phyloP scores from a whole-genome alignment of 805 yeast genomes.

The Kazachstania martiniae region DNA sequence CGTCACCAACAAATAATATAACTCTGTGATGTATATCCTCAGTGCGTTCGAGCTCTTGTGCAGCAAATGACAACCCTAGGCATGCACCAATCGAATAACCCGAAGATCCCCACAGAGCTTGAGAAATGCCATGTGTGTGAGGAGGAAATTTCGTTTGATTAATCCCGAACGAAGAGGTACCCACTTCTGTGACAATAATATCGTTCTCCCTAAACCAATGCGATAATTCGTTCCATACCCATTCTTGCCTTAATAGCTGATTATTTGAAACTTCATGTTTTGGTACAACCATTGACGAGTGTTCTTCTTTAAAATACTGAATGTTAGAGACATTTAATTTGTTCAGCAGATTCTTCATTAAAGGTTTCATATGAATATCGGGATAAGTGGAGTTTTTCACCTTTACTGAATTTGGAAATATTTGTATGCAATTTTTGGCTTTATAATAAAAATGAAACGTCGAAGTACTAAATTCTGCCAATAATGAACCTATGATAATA shows the following conservation, averaged over 20 bases:
- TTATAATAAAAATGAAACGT: constrained; percentile 60
- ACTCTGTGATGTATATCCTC: constrained; percentile 29
- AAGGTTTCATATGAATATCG: constrained; percentile 42
- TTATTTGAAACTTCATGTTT: constrained; percentile 4
- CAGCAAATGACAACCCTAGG: constrained; percentile 51
- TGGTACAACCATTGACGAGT: constrained; percentile 19
- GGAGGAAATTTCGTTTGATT: constrained; percentile 47
- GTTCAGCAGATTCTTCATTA: constrained; percentile 22
- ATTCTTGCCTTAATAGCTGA: constrained; percentile 29
- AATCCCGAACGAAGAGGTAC: constrained; percentile 55
- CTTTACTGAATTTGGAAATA: constrained; percentile 57
- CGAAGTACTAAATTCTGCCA: constrained; percentile 78
- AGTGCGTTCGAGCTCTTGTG: constrained; percentile 30
- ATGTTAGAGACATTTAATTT: constrained; percentile 9
- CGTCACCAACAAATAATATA: constrained; percentile 55
- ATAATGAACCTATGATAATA: constrained; percentile 61
- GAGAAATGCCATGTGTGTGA: constrained; percentile 42
- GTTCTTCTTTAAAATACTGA: constrained; percentile 6
- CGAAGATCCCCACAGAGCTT: constrained; percentile 55
- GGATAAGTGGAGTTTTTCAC: constrained; percentile 51
- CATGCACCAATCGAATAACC: constrained; percentile 59
- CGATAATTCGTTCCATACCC: constrained; percentile 42
- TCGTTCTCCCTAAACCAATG: constrained; percentile 46
- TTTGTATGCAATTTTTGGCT: constrained; percentile 54
- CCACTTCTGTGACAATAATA: constrained; percentile 51